Conservation (phyloP, 192 early-diverging fungal species). For the Linnemannia elongata region DNA sequence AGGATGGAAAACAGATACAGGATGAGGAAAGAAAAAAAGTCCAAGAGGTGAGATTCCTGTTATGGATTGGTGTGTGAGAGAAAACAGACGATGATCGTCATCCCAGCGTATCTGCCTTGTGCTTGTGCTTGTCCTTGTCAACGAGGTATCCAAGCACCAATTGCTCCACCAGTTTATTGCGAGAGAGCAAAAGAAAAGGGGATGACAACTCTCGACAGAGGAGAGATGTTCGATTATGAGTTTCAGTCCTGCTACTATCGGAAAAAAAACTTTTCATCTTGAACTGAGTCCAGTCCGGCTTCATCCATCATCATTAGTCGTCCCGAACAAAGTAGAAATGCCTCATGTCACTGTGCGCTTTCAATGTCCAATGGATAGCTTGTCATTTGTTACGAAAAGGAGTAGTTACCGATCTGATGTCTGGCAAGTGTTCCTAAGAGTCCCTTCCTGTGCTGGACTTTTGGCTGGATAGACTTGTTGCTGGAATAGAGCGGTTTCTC, state of each 20-base stretch:
- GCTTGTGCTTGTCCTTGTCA: background rate
- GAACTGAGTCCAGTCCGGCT: background rate
- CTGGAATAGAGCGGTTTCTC: conserved; percentile 1
- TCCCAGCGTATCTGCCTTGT: background rate
- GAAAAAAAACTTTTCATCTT: too few species aligned
- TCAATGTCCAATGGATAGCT: too few species aligned
- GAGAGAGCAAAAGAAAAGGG: background rate
- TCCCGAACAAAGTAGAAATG: too few species aligned
- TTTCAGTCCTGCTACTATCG: too few species aligned
- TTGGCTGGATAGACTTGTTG: conserved; percentile 10
- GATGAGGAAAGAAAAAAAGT: background rate
- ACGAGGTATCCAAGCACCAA: background rate
- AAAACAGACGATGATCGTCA: background rate
- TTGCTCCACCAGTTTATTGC: background rate
- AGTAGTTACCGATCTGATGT: conserved; percentile 49
- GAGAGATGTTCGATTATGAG: too few species aligned
- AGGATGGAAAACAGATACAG: too few species aligned
- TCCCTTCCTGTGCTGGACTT: conserved; percentile 35
- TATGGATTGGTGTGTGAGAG: background rate
- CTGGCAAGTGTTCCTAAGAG: conserved; percentile 40
- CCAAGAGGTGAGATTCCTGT: background rate
- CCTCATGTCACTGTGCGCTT: too few species aligned
- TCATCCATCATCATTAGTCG: too few species aligned
- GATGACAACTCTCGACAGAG: background rate
- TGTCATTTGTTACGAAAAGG: background rate